Evolutionary conservation across 2,329 filamentous ascomycete species (phyloP).

Genomic region (Epichloe uncinata): DNA sequence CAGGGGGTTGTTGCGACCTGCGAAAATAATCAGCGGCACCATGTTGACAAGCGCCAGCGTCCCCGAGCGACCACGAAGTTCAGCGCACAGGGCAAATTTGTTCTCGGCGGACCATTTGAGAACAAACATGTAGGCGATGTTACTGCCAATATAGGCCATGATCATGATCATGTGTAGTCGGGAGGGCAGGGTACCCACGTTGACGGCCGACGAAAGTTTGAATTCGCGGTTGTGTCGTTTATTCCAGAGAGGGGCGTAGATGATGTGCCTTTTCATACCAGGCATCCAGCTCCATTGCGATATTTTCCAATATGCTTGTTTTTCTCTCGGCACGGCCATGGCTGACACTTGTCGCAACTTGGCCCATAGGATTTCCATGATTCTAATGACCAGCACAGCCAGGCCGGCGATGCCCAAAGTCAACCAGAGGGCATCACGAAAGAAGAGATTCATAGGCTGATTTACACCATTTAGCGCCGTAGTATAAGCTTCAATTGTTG

Average conservation of each 20-base stretch:
- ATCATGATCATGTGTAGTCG: slow-evolving; percentile 48
- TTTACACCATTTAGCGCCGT: slow-evolving; percentile 47
- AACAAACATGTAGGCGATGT: slow-evolving; percentile 47
- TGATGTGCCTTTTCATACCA: slow-evolving; percentile 45
- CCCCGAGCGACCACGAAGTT: slow-evolving; percentile 75
- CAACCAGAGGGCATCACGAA: slow-evolving; percentile 47
- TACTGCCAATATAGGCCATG: slow-evolving; percentile 43
- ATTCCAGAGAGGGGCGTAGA: slow-evolving; percentile 46
- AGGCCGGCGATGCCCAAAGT: slow-evolving; percentile 43
- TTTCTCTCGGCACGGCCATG: slow-evolving; percentile 38
- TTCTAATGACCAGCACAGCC: slow-evolving; percentile 37
- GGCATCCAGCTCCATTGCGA: slow-evolving; percentile 49
- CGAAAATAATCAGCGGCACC: slow-evolving; percentile 79
- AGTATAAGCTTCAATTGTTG: slow-evolving; percentile 42
- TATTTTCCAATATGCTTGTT: slow-evolving; percentile 46
- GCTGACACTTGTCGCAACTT: slow-evolving; percentile 46
- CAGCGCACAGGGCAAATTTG: slow-evolving; percentile 55
- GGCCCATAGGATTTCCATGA: slow-evolving; percentile 40
- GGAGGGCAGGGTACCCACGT: slow-evolving; percentile 50
- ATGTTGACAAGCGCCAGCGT: slow-evolving; percentile 79
- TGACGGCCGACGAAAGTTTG: slow-evolving; percentile 44
- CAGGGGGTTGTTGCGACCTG: slow-evolving; percentile 79
- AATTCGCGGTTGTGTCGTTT: slow-evolving; percentile 58
- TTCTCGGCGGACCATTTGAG: slow-evolving; percentile 47
- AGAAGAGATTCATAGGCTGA: slow-evolving; percentile 42